These are phyloP conservation scores for Mucor piriformis DNA, from an alignment of 371 early-diverging fungal species.

Conservation along the genomic window DNA sequence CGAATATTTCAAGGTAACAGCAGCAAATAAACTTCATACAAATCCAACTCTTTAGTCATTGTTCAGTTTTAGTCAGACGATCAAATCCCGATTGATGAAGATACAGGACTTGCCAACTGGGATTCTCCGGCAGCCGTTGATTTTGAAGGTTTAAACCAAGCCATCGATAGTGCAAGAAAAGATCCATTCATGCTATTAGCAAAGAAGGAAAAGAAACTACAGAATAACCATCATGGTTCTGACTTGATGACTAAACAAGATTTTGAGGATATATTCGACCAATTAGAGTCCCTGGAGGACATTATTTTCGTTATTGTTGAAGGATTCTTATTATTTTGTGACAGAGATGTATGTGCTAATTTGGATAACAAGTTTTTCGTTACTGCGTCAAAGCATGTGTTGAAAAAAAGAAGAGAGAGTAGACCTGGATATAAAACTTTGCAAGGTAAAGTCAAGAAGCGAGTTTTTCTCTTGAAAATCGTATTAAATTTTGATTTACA, in stretches of 20 bases:
- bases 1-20: constrained; percentile 69
- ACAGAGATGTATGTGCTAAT: constrained; percentile 36
- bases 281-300: constrained; percentile 8
- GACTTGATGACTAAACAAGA: not conserved
- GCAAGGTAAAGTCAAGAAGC: constrained; percentile 60
- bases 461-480: not conserved
- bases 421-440: constrained; percentile 69
- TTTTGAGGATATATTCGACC: not conserved
- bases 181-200: constrained; percentile 20
- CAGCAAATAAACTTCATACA: not conserved
- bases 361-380: constrained; percentile 68
- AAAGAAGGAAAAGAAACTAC: constrained; percentile 20
- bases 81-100: constrained; percentile 65
- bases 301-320: constrained; percentile 66
- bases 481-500: not conserved
- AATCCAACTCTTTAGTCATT: too few species aligned
- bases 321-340: constrained; percentile 71
- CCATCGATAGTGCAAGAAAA: constrained; percentile 30
- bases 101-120: constrained; percentile 72
- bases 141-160: constrained; percentile 27
- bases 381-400: constrained; percentile 52
- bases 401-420: constrained; percentile 64
- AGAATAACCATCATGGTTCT: constrained; percentile 29
- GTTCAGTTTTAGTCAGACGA: constrained; percentile 58
- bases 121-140: constrained; percentile 78